Evolutionary conservation across 129 eudicot species (phyloP), one percentile per base, ranked within the genome.

Genomic region (Dittrichia graveolens): DNA sequence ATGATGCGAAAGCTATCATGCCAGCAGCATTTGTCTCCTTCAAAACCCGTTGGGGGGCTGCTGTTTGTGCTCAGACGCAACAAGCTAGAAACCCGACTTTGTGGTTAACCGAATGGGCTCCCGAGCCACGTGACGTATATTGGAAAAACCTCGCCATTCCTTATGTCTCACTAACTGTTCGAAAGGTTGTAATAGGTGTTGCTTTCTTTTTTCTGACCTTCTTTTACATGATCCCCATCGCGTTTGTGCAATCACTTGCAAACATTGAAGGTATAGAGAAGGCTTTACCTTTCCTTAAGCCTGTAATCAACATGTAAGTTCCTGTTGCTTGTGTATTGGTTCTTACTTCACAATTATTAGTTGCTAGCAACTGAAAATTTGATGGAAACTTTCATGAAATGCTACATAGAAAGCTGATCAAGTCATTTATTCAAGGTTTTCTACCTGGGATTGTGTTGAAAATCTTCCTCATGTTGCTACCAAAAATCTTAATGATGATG

Each of bases 91-190:
- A 91, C 74, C 95, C 95, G 16, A 91, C 97, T 54, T 7, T 81
- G 45, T 91, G 97, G 97, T 78, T 91, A 42, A 91, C 97, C 50
- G 95, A 82, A 57, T 91, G 97, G 97, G 97, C 95, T 10, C 79
- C 97, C 0, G 95, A 91, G 80, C 97, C 95, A 18, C 95, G 97
- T 46, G 95, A 91, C 12, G 86, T 91, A 2, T 91, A 83, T 44
- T 91, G 95, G 95, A 72, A 76, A 69, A 91, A 91, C 78, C 78
- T 91, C 39, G 82, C 95, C 38, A 88, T 91, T 50, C 97, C 97
- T 31, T 74, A 85, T 39, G 97, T 91, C 65, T 83, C 87, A 6
- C 76, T 91, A 60, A 67, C 82, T 14, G 78, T 91, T 49, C 84
- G 89, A 65, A 91, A 76, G 83, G 88, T 91, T 69, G 41, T 87